Evolutionary conservation across 176 grass and related monocot genomes (phyloP).

Genomic region (Lolium multiflorum): DNA sequence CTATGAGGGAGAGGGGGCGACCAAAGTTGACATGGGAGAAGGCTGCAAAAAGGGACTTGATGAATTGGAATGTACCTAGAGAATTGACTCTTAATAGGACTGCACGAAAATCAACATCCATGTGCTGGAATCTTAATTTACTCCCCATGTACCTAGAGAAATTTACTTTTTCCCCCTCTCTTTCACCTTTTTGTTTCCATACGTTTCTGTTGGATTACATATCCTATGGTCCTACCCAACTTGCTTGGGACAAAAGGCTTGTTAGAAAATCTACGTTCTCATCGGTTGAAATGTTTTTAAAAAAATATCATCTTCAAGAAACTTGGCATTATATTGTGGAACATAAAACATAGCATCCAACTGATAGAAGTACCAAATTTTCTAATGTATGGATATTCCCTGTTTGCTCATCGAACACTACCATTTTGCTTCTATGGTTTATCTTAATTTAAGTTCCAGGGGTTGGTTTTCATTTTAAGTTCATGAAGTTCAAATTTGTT

Average conservation of each 20-base stretch:
- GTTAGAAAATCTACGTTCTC: slow-evolving; percentile 26
- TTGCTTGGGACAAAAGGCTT: slow-evolving; percentile 12
- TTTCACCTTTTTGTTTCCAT: not conserved
- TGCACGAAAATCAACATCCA: not conserved
- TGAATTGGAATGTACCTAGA: not conserved
- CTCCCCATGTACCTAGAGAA: too few species aligned
- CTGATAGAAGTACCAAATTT: not conserved
- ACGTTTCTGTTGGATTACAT: not conserved
- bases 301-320: slow-evolving; percentile 5
- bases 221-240: not conserved
- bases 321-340: slow-evolving; percentile 1
- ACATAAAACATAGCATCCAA: slow-evolving; percentile 13
- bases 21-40: not conserved
- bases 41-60: not conserved
- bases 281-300: slow-evolving; percentile 35
- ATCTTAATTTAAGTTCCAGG: slow-evolving; percentile 23
- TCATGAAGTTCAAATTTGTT: slow-evolving; percentile 34
- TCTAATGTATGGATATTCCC: slow-evolving; percentile 9
- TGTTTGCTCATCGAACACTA: slow-evolving; percentile 10
- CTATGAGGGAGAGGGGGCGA: not conserved
- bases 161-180: not conserved
- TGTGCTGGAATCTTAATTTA: not conserved
- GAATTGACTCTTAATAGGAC: not conserved
- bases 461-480: slow-evolving; percentile 32
- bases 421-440: slow-evolving; percentile 20